Evolutionary conservation across 2,329 filamentous ascomycete species (phyloP).

Genomic region (Talaromyces piceae): DNA sequence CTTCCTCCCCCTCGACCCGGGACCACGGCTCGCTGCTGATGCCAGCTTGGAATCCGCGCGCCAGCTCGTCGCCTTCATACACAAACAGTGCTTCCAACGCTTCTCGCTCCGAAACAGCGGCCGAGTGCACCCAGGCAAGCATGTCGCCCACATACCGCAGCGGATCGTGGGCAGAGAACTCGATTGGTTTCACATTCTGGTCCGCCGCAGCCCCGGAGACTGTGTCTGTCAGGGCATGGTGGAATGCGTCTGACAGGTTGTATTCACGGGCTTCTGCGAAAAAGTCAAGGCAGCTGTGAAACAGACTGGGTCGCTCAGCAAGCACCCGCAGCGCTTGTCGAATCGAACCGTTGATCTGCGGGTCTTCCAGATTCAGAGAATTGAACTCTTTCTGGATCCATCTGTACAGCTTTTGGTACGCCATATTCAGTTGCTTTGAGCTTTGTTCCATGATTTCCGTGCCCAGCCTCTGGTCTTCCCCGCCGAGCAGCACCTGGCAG

Average conservation of each 20-base stretch:
- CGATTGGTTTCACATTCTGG: conserved; percentile 73
- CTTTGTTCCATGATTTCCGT: conserved; percentile 88
- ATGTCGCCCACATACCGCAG: conserved; percentile 92
- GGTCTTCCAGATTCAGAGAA: conserved; percentile 84
- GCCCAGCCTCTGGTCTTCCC: conserved; percentile 80
- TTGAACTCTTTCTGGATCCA: conserved; percentile 96
- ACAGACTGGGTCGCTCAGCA: conserved; percentile 80
- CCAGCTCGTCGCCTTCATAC: conserved; percentile 80
- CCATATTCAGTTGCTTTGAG: conserved; percentile 75
- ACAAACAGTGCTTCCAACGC: conserved; percentile 88
- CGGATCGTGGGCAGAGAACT: conserved; percentile 85
- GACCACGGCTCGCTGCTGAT: conserved; percentile 80
- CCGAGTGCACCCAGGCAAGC: conserved; percentile 94
- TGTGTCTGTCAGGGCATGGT: conserved; percentile 73
- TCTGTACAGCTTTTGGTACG: conserved; percentile 90
- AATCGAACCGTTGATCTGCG: conserved; percentile 80
- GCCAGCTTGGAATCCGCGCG: conserved; percentile 70
- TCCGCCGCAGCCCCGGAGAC: conserved; percentile 52
- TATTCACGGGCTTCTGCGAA: conserved; percentile 87
- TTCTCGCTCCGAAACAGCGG: conserved; percentile 87
- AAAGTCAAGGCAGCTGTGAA: conserved; percentile 87
- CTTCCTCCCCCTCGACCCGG: conserved; percentile 51
- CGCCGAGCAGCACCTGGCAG: conserved; percentile 79
- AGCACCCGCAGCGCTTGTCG: conserved; percentile 76
- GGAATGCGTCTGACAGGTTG: conserved; percentile 81